Percentiles rank a stretch among this genome's conserved stretches.
Conservation (phyloP, 768 basidiomycete genomes). For the Russula sp. region DNA sequence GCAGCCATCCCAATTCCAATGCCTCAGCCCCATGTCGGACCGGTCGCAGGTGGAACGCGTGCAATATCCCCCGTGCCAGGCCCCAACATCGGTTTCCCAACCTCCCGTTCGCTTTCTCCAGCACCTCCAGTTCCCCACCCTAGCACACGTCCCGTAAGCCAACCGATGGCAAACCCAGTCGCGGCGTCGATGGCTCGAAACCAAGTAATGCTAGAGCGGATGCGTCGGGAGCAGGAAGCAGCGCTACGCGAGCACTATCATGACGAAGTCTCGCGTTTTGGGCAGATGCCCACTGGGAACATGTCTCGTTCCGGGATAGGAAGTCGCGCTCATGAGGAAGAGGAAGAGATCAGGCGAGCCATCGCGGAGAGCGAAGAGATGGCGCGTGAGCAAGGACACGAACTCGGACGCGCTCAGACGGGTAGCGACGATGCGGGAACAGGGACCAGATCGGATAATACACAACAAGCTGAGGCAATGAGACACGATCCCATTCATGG, state of each 20-base stretch:
- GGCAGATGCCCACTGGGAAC: not conserved
- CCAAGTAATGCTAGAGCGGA: conserved; percentile 31
- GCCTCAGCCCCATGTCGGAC: conserved; percentile 3
- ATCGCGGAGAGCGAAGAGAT: conserved; percentile 59
- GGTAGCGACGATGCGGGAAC: conserved; percentile 32
- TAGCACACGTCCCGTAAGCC: conserved; percentile 29
- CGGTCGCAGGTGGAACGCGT: not conserved
- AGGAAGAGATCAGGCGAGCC: conserved; percentile 52
- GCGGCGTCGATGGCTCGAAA: conserved; percentile 30
- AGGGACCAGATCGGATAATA: not conserved
- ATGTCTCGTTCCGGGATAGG: conserved; percentile 21
- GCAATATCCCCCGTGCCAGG: not conserved
- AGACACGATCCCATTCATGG: conserved; percentile 10
- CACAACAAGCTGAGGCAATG: conserved; percentile 3
- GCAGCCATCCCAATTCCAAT: conserved; percentile 4
- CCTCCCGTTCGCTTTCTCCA: conserved; percentile 33
- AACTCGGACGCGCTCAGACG: conserved; percentile 2
- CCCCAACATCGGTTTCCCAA: conserved; percentile 3
- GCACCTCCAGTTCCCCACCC: conserved; percentile 35
- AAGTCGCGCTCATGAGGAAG: conserved; percentile 49
- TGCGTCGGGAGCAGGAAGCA: conserved; percentile 61
- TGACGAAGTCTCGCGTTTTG: conserved; percentile 38
- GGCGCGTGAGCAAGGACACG: conserved; percentile 37
- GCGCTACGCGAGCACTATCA: conserved; percentile 46
- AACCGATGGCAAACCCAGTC: conserved; percentile 31